A percentile compares a stretch with the other conserved stretches of the same genome.
These are phyloP conservation scores for Penicillium glabrum DNA, from an alignment of 2,329 filamentous ascomycete species.

Conservation along the genomic window DNA sequence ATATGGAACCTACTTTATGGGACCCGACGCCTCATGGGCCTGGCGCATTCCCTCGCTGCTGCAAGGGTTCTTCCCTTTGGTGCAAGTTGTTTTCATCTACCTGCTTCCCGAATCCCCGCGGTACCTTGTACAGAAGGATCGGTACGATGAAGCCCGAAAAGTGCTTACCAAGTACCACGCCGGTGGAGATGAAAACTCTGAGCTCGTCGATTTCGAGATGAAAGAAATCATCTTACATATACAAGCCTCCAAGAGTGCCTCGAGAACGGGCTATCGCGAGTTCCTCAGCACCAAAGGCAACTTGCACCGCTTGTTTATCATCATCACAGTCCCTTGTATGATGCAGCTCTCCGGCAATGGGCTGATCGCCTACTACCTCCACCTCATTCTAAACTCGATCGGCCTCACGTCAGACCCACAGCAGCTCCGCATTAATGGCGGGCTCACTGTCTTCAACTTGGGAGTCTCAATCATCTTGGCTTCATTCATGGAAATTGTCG, in stretches of 20 bases:
- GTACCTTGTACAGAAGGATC: conserved; percentile 18
- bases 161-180: conserved; percentile 18
- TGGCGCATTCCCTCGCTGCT: conserved; percentile 19
- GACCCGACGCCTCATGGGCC: conserved; percentile 10
- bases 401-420: conserved; percentile 35
- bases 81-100: conserved; percentile 11
- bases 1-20: conserved; percentile 18
- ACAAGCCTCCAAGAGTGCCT: background rate
- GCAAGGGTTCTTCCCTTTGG: conserved; percentile 8
- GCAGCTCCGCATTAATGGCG: conserved; percentile 40
- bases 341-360: conserved; percentile 38
- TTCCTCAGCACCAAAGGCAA: background rate
- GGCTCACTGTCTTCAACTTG: conserved; percentile 9
- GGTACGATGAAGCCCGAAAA: conserved; percentile 12
- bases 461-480: background rate
- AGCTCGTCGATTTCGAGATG: conserved; percentile 11
- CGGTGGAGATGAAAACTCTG: conserved; percentile 8
- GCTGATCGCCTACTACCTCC: conserved; percentile 39
- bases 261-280: background rate
- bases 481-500: background rate
- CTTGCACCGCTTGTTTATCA: conserved; percentile 37
- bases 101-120: conserved; percentile 12
- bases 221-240: conserved; percentile 6
- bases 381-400: conserved; percentile 37
- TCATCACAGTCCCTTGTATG: conserved; percentile 38